phyloP scores from a whole-genome alignment of 768 basidiomycete species.

The Rhodotorula paludigena region DNA sequence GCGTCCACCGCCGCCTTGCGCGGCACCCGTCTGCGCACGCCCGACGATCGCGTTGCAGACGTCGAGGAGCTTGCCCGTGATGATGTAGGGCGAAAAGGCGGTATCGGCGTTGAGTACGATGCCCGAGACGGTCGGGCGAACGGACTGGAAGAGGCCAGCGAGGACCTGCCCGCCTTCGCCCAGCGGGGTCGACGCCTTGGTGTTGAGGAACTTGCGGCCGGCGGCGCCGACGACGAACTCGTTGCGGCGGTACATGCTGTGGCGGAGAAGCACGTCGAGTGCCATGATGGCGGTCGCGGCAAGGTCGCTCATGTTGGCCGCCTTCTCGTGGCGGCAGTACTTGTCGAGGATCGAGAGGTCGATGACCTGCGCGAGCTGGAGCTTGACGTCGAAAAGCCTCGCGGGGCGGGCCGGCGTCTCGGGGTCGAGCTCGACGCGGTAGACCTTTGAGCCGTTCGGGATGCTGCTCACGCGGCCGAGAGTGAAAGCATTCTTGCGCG shows the following conservation, averaged over 20 bases:
- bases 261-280: constrained; percentile 30
- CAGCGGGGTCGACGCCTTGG: background rate
- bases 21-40: background rate
- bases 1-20: background rate
- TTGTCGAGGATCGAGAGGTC: constrained; percentile 19
- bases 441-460: constrained; percentile 9
- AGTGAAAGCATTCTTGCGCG: constrained; percentile 21
- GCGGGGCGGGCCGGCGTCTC: constrained; percentile 11
- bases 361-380: constrained; percentile 30
- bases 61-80: constrained; percentile 14
- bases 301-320: constrained; percentile 8
- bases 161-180: constrained; percentile 30
- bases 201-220: constrained; percentile 31
- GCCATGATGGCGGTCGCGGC: constrained; percentile 28
- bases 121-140: constrained; percentile 26
- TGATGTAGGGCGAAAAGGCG: constrained; percentile 32
- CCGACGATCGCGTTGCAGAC: constrained; percentile 30
- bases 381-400: constrained; percentile 29
- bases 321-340: background rate
- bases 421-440: constrained; percentile 14
- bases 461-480: constrained; percentile 11
- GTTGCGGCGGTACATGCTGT: constrained; percentile 11
- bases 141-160: constrained; percentile 31
- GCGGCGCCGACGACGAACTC: constrained; percentile 13
- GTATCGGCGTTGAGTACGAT: constrained; percentile 35